These are phyloP conservation scores for Corchorus olitorius DNA, from an alignment of 345 rosid genomes.

Conservation along the genomic window DNA sequence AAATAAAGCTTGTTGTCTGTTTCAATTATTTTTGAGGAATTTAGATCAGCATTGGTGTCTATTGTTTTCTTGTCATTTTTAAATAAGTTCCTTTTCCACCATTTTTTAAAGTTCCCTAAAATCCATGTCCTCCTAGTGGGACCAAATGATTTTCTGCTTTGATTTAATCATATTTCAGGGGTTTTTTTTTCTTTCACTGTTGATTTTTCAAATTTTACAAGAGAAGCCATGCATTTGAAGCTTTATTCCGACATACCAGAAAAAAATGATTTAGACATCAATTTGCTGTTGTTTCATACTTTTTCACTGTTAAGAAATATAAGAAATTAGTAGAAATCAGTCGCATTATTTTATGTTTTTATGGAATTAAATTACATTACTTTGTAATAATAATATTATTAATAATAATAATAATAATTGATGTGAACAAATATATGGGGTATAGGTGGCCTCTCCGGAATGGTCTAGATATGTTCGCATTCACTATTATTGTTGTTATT, in stretches of 20 bases:
- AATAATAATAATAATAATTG: too few relatives aligned
- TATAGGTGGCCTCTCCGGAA: too few relatives aligned
- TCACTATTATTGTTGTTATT: too few relatives aligned
- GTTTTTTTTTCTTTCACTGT: background rate
- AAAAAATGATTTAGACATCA: background rate
- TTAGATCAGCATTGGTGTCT: background rate
- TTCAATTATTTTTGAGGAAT: background rate
- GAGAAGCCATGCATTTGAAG: background rate
- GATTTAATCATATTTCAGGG: too few relatives aligned
- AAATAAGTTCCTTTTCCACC: background rate
- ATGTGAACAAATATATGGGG: too few relatives aligned
- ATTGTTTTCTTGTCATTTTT: background rate
- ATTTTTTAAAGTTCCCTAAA: background rate
- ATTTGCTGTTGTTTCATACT: background rate
- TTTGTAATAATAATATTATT: too few relatives aligned
- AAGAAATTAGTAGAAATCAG: too few relatives aligned
- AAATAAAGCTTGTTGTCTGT: background rate
- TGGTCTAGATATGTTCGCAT: too few relatives aligned
- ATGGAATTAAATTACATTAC: too few relatives aligned
- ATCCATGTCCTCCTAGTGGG: background rate
- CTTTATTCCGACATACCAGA: background rate
- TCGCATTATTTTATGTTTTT: too few relatives aligned
- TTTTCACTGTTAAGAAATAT: background rate
- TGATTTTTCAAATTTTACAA: background rate
- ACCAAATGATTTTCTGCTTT: background rate